phyloP scores from a whole-genome alignment of 805 yeast species.

The Alloascoidea hylecoeti region DNA sequence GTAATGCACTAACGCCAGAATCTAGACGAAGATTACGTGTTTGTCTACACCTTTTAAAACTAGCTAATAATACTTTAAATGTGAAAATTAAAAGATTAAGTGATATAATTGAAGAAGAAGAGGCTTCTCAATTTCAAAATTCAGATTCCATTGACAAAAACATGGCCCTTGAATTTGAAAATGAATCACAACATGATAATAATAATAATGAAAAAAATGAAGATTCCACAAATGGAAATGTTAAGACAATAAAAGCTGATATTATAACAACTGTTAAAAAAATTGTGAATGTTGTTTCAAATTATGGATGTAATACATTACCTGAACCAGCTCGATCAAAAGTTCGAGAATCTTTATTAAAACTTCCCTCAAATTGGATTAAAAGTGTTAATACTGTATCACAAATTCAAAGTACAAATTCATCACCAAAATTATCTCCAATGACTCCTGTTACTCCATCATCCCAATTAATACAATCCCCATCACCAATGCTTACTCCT shows the following conservation, averaged over 20 bases:
- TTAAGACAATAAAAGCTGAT: conserved; percentile 48
- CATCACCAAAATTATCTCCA: no score
- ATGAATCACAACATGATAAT: conserved; percentile 13
- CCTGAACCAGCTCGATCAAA: conserved; percentile 71
- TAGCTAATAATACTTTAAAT: conserved; percentile 69
- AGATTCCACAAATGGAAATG: conserved; percentile 7
- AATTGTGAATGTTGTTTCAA: conserved; percentile 74
- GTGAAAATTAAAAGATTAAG: conserved; percentile 33
- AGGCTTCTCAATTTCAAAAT: no score
- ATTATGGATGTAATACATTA: conserved; percentile 61
- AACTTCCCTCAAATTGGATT: conserved; percentile 67
- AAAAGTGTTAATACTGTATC: conserved; percentile 13
- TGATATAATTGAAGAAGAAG: conserved; percentile 5
- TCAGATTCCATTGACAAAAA: no score
- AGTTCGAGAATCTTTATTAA: conserved; percentile 65
- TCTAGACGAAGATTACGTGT: conserved; percentile 65
- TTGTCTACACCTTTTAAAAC: conserved; percentile 62
- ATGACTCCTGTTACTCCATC: conserved; percentile 7
- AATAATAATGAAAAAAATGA: conserved; percentile 2
- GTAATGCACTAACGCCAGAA: conserved; percentile 37
- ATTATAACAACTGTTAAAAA: conserved; percentile 82
- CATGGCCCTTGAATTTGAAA: conserved; percentile 17
- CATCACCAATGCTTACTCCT: no score
- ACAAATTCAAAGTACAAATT: neutral
- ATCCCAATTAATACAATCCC: conserved; percentile 4